Evolutionary conservation across 2,329 filamentous ascomycete species (phyloP).

Genomic region (Chalaropsis thielavioides): DNA sequence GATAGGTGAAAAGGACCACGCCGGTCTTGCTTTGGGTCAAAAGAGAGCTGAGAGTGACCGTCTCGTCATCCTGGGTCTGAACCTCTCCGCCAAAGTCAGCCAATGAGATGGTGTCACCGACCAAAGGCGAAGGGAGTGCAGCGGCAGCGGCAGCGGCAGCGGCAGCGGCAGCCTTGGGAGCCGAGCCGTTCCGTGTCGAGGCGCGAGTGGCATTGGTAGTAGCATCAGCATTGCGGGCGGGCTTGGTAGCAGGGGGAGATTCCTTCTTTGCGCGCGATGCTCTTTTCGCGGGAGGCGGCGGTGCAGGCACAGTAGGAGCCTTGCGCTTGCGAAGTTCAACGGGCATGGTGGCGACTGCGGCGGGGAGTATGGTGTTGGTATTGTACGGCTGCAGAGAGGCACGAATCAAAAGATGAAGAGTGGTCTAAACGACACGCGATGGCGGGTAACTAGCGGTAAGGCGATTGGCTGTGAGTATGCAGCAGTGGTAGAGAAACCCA

Average conservation of each 20-base stretch:
- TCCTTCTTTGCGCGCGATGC: conserved; percentile 27
- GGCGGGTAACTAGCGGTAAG: not conserved
- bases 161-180: not conserved
- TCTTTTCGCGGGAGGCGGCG: conserved; percentile 28
- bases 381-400: not conserved
- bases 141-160: not conserved
- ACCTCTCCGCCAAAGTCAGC: conserved; percentile 55
- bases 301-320: conserved; percentile 34
- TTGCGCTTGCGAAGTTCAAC: conserved; percentile 48
- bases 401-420: not conserved
- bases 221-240: not conserved
- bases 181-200: not conserved
- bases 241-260: conserved; percentile 18
- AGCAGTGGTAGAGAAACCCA: not conserved
- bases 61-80: conserved; percentile 69
- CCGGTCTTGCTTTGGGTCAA: conserved; percentile 72
- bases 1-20: conserved; percentile 89
- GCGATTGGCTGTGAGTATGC: not conserved
- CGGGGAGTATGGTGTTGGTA: not conserved
- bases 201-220: not conserved
- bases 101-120: conserved; percentile 42
- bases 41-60: conserved; percentile 65
- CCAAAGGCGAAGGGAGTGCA: conserved; percentile 23
- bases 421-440: not conserved
- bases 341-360: conserved; percentile 31